Base-by-base conservation (phyloP, 225 moss, liverwort and hornwort genomes). In the Physcomitrium patens region DNA sequence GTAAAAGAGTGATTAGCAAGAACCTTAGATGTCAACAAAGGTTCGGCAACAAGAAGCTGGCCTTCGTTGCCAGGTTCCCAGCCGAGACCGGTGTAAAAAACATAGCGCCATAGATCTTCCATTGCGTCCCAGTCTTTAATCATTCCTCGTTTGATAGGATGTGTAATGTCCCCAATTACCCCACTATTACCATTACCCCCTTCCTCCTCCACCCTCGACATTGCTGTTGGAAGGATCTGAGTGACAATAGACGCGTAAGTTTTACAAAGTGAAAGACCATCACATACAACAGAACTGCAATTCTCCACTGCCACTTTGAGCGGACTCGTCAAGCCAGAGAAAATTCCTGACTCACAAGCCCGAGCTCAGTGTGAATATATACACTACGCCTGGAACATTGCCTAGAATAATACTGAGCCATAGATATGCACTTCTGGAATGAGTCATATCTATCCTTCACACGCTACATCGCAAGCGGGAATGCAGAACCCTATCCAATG, bases 21-120 rank as follows among this genome's bases (percentile, higher is more conserved):
- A 53, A 96, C 96, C 97, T 99, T 99, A 12, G 97, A 91, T 17
- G 94, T 93, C 68, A 93, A 80, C 54, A 99, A 86, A 24, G 97
- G 90, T 80, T 99, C 97, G 9, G 97, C 94, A 76, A 99, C 80
- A 78, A 99, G 93, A 63, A 99, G 90, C 83, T 94, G 97, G 65
- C 97, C 94, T 76, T 99, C 97, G 60, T 87, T 99, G 69, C 97
- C 97, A 60, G 90, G 65, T 73, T 99, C 97, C 97, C 97, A 99
- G 76, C 94, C 94, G 22, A 99, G 86, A 31, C 77, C 87, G 41
- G 90, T 91, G 69, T 99, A 99, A 47, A 99, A 89, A 19, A 94
- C 82, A 79, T 99, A 93, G n/a, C 93, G 97, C 97, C 97, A 99
- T 62, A 99, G 77, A 78, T 99, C 97, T 81, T 99, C 97, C 89